Percentiles rank a stretch among this genome's conserved stretches.
Evolutionary conservation across 345 rosid genomes (phyloP).

Genomic region (Citrus trifoliata): DNA sequence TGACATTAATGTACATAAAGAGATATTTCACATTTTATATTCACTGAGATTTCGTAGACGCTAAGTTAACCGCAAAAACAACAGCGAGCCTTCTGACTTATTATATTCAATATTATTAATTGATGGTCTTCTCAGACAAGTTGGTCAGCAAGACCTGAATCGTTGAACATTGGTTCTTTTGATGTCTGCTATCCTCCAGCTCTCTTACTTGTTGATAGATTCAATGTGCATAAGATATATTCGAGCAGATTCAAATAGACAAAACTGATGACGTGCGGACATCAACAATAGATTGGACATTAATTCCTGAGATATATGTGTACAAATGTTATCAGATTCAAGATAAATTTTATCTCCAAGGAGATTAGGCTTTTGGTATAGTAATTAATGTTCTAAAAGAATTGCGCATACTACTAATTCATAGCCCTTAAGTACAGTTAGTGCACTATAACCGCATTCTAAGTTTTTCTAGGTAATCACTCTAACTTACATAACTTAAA

Average conservation of each 20-base stretch:
- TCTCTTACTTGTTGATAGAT: neutral
- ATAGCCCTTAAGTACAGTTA: too few relatives aligned
- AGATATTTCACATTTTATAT: neutral
- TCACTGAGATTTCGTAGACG: neutral
- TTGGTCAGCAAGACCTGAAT: neutral
- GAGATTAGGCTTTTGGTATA: too few relatives aligned
- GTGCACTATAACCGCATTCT: neutral
- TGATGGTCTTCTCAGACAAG: neutral
- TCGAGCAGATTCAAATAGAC: neutral
- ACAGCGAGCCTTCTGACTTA: neutral
- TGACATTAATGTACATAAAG: neutral
- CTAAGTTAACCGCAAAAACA: neutral
- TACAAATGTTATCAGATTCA: too few relatives aligned
- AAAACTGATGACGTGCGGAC: too few relatives aligned
- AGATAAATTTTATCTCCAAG: too few relatives aligned
- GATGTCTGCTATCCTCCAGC: neutral
- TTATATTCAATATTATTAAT: neutral
- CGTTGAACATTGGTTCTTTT: neutral
- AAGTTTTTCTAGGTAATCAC: neutral
- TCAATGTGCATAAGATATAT: neutral
- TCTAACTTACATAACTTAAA: neutral
- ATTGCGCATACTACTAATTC: too few relatives aligned
- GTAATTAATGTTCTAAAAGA: too few relatives aligned
- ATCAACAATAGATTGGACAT: too few relatives aligned
- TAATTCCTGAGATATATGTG: too few relatives aligned